Evolutionary conservation across 2,329 filamentous ascomycete species (phyloP).

Genomic region (Diaporthe vaccinii): DNA sequence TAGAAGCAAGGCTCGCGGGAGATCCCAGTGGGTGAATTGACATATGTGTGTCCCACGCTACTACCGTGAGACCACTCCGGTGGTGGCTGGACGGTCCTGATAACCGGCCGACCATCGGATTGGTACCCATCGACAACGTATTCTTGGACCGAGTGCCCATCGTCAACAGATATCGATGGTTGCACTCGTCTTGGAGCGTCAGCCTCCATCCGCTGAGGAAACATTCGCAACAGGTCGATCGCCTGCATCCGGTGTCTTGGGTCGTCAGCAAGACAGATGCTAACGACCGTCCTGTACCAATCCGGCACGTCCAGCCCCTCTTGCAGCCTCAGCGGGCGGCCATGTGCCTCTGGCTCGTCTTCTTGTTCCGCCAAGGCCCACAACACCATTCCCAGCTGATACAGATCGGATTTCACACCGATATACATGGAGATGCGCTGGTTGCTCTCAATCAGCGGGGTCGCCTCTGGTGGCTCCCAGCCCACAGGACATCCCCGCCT

Average conservation of each 20-base stretch:
- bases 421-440: constrained; percentile 98
- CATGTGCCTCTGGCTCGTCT: constrained; percentile 88
- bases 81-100: constrained; percentile 57
- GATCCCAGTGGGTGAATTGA: constrained; percentile 51
- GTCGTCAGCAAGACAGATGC: constrained; percentile 80
- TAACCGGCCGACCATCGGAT: constrained; percentile 51
- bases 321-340: constrained; percentile 75
- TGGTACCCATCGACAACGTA: constrained; percentile 55
- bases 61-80: constrained; percentile 59
- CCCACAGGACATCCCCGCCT: constrained; percentile 95
- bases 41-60: constrained; percentile 51
- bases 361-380: constrained; percentile 91
- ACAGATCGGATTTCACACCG: constrained; percentile 96
- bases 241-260: constrained; percentile 83
- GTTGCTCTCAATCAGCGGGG: constrained; percentile 85
- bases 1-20: constrained; percentile 60
- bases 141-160: constrained; percentile 55
- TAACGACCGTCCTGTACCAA: constrained; percentile 84
- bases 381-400: constrained; percentile 95
- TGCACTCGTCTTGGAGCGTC: constrained; percentile 46
- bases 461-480: constrained; percentile 96
- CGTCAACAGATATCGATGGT: constrained; percentile 56
- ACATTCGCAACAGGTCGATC: constrained; percentile 76
- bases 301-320: constrained; percentile 75
- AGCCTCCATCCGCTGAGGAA: constrained; percentile 63